Percentiles rank a stretch among this genome's conserved stretches.
These are phyloP conservation scores for Teratosphaeria epicoccoides DNA, from an alignment of 2,329 filamentous ascomycete genomes.

Conservation along the genomic window DNA sequence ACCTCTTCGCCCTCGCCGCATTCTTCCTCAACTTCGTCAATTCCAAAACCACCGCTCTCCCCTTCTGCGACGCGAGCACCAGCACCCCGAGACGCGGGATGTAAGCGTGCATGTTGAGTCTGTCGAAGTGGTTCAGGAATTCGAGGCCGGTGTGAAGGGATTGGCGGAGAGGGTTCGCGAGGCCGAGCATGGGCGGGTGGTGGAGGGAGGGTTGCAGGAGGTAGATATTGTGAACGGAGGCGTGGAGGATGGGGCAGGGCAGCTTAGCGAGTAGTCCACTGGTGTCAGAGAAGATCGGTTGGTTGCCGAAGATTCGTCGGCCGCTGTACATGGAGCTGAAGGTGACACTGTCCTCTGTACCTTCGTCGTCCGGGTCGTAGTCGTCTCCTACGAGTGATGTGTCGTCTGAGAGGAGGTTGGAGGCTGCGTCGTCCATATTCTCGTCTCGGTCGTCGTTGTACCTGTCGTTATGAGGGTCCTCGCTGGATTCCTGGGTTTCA, in stretches of 20 bases:
- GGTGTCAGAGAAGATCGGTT: slow-evolving; percentile 17
- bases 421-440: neutral
- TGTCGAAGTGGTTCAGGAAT: slow-evolving; percentile 32
- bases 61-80: slow-evolving; percentile 55
- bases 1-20: slow-evolving; percentile 9
- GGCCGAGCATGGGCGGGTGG: slow-evolving; percentile 24
- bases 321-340: slow-evolving; percentile 17
- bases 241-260: slow-evolving; percentile 31
- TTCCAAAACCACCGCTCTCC: slow-evolving; percentile 52
- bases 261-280: slow-evolving; percentile 20
- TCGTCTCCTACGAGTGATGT: neutral
- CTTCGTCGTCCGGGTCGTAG: slow-evolving; percentile 16
- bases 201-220: slow-evolving; percentile 29
- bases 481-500: neutral
- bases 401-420: neutral
- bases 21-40: slow-evolving; percentile 37
- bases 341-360: slow-evolving; percentile 16
- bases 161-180: slow-evolving; percentile 28
- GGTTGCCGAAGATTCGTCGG: slow-evolving; percentile 18
- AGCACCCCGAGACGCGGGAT: slow-evolving; percentile 63
- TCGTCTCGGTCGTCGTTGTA: neutral
- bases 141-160: slow-evolving; percentile 18
- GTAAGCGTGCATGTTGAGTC: slow-evolving; percentile 52
- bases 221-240: slow-evolving; percentile 34
- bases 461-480: neutral